Evolutionary conservation across 108 stramenopile genomes (phyloP).

Genomic region (Nitzschia inconspicua): DNA sequence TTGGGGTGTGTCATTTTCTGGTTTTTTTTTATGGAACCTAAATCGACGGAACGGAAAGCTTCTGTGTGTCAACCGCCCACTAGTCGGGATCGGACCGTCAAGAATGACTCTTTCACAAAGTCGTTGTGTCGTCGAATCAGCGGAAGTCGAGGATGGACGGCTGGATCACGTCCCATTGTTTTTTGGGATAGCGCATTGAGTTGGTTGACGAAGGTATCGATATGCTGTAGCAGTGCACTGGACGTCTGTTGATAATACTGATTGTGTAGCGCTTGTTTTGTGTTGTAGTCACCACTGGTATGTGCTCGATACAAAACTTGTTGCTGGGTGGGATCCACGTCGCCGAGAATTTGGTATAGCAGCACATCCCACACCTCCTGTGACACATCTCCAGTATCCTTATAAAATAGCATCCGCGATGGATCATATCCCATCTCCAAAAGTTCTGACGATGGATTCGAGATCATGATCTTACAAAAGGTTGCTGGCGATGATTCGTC

Average conservation of each 20-base stretch:
- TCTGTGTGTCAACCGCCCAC: too few species aligned
- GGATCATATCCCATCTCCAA: constrained; percentile 53
- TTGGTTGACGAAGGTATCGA: constrained; percentile 44
- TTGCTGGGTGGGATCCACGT: constrained; percentile 17
- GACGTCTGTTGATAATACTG: constrained; percentile 55
- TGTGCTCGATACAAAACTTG: constrained; percentile 45
- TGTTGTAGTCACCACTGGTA: constrained; percentile 41
- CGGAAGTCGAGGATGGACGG: constrained; percentile 36
- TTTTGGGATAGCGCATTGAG: constrained; percentile 43
- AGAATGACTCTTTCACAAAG: constrained; percentile 20
- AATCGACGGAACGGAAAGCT: too few species aligned
- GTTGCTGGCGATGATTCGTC: constrained; percentile 59
- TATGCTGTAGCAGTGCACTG: constrained; percentile 44
- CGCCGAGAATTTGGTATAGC: constrained; percentile 31
- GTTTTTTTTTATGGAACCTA: too few species aligned
- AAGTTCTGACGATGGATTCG: constrained; percentile 36
- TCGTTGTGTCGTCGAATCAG: constrained; percentile 24
- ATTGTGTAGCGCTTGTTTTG: constrained; percentile 47
- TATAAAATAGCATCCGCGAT: constrained; percentile 55
- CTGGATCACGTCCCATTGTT: constrained; percentile 31
- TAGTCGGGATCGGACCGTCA: constrained; percentile 19
- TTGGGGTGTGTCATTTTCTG: too few species aligned
- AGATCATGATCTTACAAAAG: constrained; percentile 65
- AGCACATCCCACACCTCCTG: constrained; percentile 58
- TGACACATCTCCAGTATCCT: constrained; percentile 56